Percentiles rank a stretch among this genome's conserved stretches.
Evolutionary conservation across 2,329 filamentous ascomycete species (phyloP).

Genomic region (Gnomoniopsis sp.): DNA sequence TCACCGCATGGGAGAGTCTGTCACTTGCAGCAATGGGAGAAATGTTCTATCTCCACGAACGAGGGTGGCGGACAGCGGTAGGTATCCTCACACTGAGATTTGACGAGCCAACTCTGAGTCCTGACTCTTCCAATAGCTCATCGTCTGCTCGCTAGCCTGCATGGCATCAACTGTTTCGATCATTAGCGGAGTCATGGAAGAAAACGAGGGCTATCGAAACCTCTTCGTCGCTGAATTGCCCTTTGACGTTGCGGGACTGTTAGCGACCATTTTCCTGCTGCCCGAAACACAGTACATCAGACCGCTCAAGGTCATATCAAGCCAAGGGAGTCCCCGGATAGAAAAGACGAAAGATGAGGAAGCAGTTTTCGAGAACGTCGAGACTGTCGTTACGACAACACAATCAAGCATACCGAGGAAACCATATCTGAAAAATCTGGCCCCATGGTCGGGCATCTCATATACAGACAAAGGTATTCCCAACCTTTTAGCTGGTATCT

Average conservation of each 20-base stretch:
- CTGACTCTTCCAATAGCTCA: background rate
- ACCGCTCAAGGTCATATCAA: background rate
- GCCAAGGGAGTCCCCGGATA: background rate
- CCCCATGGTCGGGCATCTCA: background rate
- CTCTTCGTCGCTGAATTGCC: conserved; percentile 29
- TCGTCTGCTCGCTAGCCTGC: conserved; percentile 29
- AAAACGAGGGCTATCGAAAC: conserved; percentile 26
- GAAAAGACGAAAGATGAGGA: background rate
- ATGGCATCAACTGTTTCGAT: conserved; percentile 28
- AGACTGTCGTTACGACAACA: background rate
- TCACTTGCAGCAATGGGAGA: conserved; percentile 30
- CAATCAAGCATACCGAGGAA: background rate
- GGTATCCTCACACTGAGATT: background rate
- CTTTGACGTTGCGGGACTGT: conserved; percentile 24
- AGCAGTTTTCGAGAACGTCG: background rate
- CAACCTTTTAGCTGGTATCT: conserved; percentile 19
- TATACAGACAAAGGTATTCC: conserved; percentile 17
- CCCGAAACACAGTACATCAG: conserved; percentile 26
- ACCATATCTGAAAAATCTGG: conserved; percentile 9
- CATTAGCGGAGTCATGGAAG: conserved; percentile 25
- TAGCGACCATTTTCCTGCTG: conserved; percentile 25
- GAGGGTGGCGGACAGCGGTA: conserved; percentile 27
- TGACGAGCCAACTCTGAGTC: background rate
- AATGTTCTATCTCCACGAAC: conserved; percentile 31
- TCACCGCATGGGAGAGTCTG: conserved; percentile 31